Evolutionary conservation across 257 asterid genomes (phyloP), one percentile per base, ranked within the genome.

Genomic region (Handroanthus guayacan): DNA sequence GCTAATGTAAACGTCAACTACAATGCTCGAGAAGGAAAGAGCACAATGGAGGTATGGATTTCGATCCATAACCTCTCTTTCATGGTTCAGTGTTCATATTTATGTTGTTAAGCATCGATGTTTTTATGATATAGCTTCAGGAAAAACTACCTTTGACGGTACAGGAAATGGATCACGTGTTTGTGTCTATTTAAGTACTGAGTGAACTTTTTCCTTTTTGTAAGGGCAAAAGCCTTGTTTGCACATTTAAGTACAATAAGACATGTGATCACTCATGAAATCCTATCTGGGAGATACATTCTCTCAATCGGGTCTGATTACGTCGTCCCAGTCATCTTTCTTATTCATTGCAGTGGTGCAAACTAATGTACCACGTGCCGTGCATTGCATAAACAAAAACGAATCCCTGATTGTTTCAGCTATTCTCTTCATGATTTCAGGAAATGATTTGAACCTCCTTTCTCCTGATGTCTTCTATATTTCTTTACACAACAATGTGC

Each of bases 1-100:
- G 98, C 90, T 70, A 78, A 90, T 80, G 97, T 76, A 71, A 92
- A 85, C 74, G 82, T 95, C 74, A 81, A 80, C 82, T 86, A 88
- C 83, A 84, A 93, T 79, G 91, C 92, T 75, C 94, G 96, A 79
- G 97, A 90, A 84, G 92, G 92, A 80, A 89, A 80, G 83, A 91
- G 98, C 86, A 91, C 91, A 0, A 89, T 76, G 18, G 97, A 92
- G 97, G 98, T 89, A 81, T 69, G 73, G 5, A 62, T 58, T 57
- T 72, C 36, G 39, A 38, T 64, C 62, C 57, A 16, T 41, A 13
- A 57, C 54, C 69, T 52, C 36, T 73, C 55, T 47, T 66, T 66
- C 55, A 36, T 68, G 68, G 39, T 71, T 41, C 3, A 12, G 37
- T 20, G 20, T 74, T 63, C 13, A 16, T 69, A 13, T 7, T 34